Conservation (phyloP, 78 protist species). For the Paratrimastix pyriformis region DNA sequence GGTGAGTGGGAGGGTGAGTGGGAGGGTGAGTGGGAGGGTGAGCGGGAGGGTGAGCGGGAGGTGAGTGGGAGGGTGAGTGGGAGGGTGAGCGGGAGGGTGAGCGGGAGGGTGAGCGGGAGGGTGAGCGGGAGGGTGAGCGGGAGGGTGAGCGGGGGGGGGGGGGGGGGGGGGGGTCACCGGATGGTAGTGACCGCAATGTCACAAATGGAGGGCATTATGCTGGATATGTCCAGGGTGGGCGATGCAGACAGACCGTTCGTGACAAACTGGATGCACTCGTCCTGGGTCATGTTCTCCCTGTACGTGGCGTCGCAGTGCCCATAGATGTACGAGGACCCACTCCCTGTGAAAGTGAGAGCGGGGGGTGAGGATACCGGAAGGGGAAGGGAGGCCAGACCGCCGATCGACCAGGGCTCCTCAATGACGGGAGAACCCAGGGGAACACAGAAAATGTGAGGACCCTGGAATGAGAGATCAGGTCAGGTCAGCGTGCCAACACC, state of each 20-base stretch:
- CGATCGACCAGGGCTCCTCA: not conserved
- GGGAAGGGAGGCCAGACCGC: not conserved
- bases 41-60: too few species aligned
- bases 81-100: too few species aligned
- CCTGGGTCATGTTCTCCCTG: not conserved
- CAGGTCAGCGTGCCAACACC: not conserved
- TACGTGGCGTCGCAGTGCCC: not conserved
- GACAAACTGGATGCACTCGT: not conserved
- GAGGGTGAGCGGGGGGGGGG: too few species aligned
- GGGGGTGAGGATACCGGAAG: not conserved
- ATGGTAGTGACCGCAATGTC: not conserved
- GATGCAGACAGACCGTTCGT: not conserved
- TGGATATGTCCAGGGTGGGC: not conserved
- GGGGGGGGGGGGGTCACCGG: too few species aligned
- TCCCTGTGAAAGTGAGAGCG: constrained; percentile 4
- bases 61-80: too few species aligned
- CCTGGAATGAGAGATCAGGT: not conserved
- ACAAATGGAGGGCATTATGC: not conserved
- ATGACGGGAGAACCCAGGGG: not conserved
- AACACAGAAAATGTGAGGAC: not conserved
- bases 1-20: too few species aligned
- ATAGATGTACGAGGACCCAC: not conserved
- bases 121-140: too few species aligned
- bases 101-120: too few species aligned
- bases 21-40: too few species aligned